These are phyloP conservation scores for Alternaria solani DNA, from an alignment of 2,329 filamentous ascomycete genomes.

Conservation along the genomic window DNA sequence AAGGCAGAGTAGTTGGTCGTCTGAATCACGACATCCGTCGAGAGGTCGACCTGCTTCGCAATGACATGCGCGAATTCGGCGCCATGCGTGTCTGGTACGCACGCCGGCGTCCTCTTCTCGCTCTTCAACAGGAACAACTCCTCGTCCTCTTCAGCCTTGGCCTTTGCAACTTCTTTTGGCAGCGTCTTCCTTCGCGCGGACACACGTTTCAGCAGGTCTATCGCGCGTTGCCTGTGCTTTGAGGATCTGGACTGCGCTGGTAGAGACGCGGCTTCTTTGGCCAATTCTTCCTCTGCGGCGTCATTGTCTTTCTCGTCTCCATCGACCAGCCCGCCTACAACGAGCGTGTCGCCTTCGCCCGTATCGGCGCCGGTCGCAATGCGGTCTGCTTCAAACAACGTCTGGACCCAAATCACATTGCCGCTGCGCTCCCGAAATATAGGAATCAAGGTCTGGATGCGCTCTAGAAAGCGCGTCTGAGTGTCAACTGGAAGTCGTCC, in stretches of 20 bases:
- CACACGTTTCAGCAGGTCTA: slow-evolving; percentile 49
- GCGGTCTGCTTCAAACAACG: slow-evolving; percentile 72
- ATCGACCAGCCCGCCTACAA: slow-evolving; percentile 51
- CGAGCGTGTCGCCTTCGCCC: slow-evolving; percentile 57
- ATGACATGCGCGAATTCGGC: slow-evolving; percentile 61
- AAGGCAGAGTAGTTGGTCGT: slow-evolving; percentile 93
- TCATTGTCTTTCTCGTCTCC: slow-evolving; percentile 46
- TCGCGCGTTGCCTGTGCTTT: slow-evolving; percentile 47
- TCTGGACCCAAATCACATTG: slow-evolving; percentile 85
- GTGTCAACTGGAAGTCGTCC: slow-evolving; percentile 73
- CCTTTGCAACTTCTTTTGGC: slow-evolving; percentile 38
- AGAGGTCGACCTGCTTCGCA: slow-evolving; percentile 57
- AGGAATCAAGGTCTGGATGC: slow-evolving; percentile 70
- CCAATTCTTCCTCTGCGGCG: slow-evolving; percentile 44
- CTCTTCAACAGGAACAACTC: slow-evolving; percentile 56
- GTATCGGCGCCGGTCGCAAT: slow-evolving; percentile 60
- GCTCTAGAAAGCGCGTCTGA: slow-evolving; percentile 71
- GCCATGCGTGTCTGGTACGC: slow-evolving; percentile 55
- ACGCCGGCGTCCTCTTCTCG: slow-evolving; percentile 51
- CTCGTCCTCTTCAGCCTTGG: slow-evolving; percentile 52
- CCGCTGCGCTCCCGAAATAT: slow-evolving; percentile 74
- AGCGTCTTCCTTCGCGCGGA: slow-evolving; percentile 41
- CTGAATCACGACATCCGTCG: slow-evolving; percentile 63
- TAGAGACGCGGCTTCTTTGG: slow-evolving; percentile 30
- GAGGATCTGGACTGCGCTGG: slow-evolving; percentile 44